These are phyloP conservation scores for Sclerotinia glacialis DNA, from an alignment of 2,329 filamentous ascomycete genomes.

Conservation along the genomic window DNA sequence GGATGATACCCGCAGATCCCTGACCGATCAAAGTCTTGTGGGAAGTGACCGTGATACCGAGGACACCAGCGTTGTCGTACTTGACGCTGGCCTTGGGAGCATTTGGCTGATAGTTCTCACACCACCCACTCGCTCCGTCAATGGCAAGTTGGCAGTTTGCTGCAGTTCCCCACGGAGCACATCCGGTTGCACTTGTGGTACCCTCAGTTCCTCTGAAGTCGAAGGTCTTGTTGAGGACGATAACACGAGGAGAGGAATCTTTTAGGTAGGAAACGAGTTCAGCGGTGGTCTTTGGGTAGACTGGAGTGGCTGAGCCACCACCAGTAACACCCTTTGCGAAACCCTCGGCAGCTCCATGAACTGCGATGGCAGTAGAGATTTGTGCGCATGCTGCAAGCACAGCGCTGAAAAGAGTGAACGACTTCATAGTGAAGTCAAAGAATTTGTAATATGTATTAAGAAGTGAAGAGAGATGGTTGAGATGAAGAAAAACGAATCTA, in stretches of 20 bases:
- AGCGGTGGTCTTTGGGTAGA: conserved; percentile 51
- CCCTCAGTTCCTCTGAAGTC: conserved; percentile 51
- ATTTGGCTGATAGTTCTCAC: background rate
- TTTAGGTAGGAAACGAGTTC: conserved; percentile 51
- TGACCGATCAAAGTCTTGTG: conserved; percentile 37
- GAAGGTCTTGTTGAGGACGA: conserved; percentile 57
- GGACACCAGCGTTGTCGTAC: conserved; percentile 34
- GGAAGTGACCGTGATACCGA: conserved; percentile 32
- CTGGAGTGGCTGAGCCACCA: conserved; percentile 53
- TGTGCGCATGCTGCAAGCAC: conserved; percentile 21
- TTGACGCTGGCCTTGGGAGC: conserved; percentile 21
- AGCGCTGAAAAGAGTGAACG: conserved; percentile 18
- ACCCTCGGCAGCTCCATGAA: conserved; percentile 34
- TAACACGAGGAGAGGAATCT: conserved; percentile 41
- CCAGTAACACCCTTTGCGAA: conserved; percentile 57
- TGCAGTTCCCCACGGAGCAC: conserved; percentile 41
- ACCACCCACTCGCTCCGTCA: conserved; percentile 40
- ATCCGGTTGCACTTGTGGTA: conserved; percentile 25
- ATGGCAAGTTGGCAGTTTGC: conserved; percentile 50
- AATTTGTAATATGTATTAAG: background rate
- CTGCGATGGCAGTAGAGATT: conserved; percentile 37
- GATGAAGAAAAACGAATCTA: background rate
- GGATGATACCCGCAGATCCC: conserved; percentile 35
- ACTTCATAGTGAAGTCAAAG: conserved; percentile 23
- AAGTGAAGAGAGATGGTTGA: background rate